phyloP scores from a whole-genome alignment of 495 filamentous ascomycete species.

The Xylaria curta region DNA sequence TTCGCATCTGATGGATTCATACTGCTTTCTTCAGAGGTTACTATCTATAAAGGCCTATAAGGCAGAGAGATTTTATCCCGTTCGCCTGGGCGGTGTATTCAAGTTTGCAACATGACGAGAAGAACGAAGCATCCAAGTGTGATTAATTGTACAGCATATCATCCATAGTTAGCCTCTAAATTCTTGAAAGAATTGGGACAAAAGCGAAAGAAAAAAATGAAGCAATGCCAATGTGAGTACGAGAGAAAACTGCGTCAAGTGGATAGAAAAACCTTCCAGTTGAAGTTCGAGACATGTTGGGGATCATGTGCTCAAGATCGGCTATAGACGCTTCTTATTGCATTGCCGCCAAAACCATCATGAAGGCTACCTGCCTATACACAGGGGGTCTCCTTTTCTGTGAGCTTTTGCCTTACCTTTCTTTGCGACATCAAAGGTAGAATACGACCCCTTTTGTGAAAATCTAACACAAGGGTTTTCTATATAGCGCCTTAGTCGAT shows the following conservation, averaged over 20 bases:
- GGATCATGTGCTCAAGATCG: no score
- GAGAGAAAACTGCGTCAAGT: not conserved
- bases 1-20: not conserved
- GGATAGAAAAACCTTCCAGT: no score
- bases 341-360: no score
- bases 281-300: no score
- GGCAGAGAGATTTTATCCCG: not conserved
- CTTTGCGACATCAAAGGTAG: not conserved
- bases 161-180: not conserved
- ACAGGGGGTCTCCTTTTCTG: no score
- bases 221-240: not conserved
- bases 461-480: not conserved
- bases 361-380: no score
- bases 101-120: not conserved
- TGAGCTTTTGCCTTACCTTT: no score
- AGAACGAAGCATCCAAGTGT: not conserved
- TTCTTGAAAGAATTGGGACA: not conserved
- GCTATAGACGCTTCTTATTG: no score
- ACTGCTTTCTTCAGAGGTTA: not conserved
- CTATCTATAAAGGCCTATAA: not conserved
- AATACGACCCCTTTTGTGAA: not conserved
- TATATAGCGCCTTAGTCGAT: not conserved
- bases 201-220: not conserved
- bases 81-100: not conserved
- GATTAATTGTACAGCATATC: not conserved